Evolutionary conservation across 2,329 filamentous ascomycete genomes (phyloP).

Genomic region (Xenosphaeropsis pyriputrescens): DNA sequence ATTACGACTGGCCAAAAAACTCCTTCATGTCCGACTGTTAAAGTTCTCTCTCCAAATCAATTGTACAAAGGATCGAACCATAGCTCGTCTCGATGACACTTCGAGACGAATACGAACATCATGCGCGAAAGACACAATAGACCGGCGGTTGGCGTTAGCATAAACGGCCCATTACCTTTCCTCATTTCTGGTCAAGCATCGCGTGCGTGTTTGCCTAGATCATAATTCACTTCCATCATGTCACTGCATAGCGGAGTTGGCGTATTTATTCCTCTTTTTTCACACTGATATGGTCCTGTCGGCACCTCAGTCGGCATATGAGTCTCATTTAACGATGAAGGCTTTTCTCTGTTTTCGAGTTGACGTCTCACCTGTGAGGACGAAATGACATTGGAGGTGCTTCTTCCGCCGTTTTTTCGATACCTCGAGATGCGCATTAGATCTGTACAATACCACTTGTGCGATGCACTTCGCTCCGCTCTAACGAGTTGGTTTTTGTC

Average conservation of each 20-base stretch:
- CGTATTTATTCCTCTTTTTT: conserved; percentile 2
- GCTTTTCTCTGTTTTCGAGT: too few relatives aligned
- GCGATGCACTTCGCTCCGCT: too few relatives aligned
- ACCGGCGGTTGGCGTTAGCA: neutral
- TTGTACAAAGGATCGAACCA: neutral
- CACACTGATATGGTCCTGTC: too few relatives aligned
- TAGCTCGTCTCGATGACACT: neutral
- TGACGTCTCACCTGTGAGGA: too few relatives aligned
- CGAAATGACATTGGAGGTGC: too few relatives aligned
- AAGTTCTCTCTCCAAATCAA: neutral
- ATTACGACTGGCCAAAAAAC: conserved; percentile 46
- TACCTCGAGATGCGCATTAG: too few relatives aligned
- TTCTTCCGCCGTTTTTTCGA: too few relatives aligned
- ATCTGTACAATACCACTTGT: too few relatives aligned
- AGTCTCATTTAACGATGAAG: too few relatives aligned
- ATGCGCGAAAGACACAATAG: conserved; percentile 2
- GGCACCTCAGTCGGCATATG: too few relatives aligned
- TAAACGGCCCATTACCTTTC: conserved; percentile 2
- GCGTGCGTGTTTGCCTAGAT: neutral
- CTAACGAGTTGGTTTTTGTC: too few relatives aligned
- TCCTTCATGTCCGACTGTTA: conserved; percentile 40
- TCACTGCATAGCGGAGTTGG: conserved; percentile 12
- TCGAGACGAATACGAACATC: neutral
- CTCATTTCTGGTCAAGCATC: conserved; percentile 2
- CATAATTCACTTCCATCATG: neutral